Evolutionary conservation across 2,329 filamentous ascomycete genomes (phyloP), one percentile per base, ranked within the genome.

Genomic region (Arthrobotrys entomopaga): DNA sequence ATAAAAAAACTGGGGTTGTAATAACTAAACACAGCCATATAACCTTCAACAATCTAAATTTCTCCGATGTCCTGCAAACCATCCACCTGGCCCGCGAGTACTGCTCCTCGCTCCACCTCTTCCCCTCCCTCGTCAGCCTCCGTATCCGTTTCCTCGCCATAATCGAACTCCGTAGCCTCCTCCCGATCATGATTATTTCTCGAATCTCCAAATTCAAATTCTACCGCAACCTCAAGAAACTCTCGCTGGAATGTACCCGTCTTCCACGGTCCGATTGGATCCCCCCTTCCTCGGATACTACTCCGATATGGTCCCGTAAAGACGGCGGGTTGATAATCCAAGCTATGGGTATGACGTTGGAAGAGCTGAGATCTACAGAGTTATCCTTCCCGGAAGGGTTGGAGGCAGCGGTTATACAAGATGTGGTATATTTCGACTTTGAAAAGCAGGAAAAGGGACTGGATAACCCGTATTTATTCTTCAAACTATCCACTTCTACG

Each of bases 371-470:
- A 15, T 48, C 22, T n/a, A 57, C 34, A 6, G 6, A 48, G 40
- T 26, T 57, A 15, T 5, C 34, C 15, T 57, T 15, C n/a, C 50
- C 50, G 7, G n/a, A 15, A n/a, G 61, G 24, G 2, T n/a, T 65
- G 4, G 38, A 65, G 29, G 20, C 56, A 13, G 61, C 61, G 8
- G 42, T 20, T 2, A 38, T 65, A 7, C 50, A 34, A 13, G 52
- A 48, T 22, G 24, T 42, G 20, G 42, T 53, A 52, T 64, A 64
- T 56, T 43, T 64, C 26, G 50, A 50, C 29, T 53, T 63, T 38
- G 13, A 48, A 20, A 60, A 60, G 16, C 6, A 50, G 19, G 20
- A 24, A 5, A 46, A 26, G 10, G 38, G 54, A 11, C 34, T 58
- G 19, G 54, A 24, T 11, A 58, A 58, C n/a, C 54, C 54, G 0